A percentile compares a stretch with the other conserved stretches of the same genome.
Conservation (phyloP, 306 rosid genomes). For the Trichosanthes truncata region DNA sequence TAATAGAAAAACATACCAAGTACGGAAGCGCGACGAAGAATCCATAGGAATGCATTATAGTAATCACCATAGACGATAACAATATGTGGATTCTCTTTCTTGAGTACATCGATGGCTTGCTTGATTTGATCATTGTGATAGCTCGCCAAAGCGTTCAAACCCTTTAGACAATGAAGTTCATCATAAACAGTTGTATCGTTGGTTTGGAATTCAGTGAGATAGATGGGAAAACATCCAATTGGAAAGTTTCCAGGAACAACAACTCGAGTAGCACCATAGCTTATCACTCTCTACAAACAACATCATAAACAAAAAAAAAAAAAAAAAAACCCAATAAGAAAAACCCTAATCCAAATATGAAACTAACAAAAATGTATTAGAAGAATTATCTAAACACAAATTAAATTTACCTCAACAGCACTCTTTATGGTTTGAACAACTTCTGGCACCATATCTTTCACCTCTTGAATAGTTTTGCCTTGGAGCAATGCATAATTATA, state of each 20-base stretch:
- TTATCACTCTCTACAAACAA: constrained; percentile 2
- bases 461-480: constrained; percentile 10
- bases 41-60: constrained; percentile 12
- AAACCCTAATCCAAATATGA: no score
- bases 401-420: constrained; percentile 9
- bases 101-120: constrained; percentile 6
- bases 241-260: constrained; percentile 18
- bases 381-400: no score
- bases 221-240: constrained; percentile 11
- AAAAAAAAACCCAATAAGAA: not conserved
- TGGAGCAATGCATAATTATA: not conserved
- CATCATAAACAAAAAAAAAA: no score
- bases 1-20: constrained; percentile 7
- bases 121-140: constrained; percentile 15
- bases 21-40: not conserved
- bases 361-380: not conserved
- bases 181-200: constrained; percentile 4
- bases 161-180: not conserved
- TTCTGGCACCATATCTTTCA: constrained; percentile 7
- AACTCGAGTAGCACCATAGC: constrained; percentile 7
- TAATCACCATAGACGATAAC: constrained; percentile 16
- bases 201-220: constrained; percentile 5
- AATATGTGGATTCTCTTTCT: constrained; percentile 1
- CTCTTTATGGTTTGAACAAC: constrained; percentile 14
- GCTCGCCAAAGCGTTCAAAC: not conserved